Base-by-base conservation (phyloP, 768 basidiomycete genomes). In the Mrakia blollopis region DNA sequence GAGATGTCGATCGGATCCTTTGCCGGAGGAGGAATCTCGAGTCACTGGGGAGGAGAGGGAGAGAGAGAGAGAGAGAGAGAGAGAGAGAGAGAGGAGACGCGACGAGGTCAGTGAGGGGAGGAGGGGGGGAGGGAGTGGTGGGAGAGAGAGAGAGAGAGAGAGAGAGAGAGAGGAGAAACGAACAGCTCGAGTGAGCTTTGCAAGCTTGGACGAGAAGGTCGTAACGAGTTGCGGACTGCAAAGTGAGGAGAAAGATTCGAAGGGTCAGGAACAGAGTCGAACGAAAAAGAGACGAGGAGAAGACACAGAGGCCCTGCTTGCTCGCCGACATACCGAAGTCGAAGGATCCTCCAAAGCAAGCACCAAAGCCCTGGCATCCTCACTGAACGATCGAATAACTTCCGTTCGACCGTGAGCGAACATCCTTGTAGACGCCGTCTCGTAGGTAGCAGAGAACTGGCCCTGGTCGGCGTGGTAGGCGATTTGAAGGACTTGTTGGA, bases 321-420 rank as follows among this genome's bases (percentile, higher is more conserved):
- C n/a, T n/a, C n/a, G n/a, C n/a, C n/a, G 25, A 57, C 78, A 2
- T 81, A 79, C 63, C 63, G 67, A 2, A 87, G 83, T 79, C 68
- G 78, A 73, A 0, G 69, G 83, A 78, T 92, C 87, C 8, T 85
- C 80, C 92, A 94, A 93, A 4, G 88, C 87, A 28, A 91, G 87
- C 8, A 94, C 91, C 85, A 91, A 95, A 11, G 86, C 86, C 44
- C 91, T 87, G 77, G 91, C 91, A 79, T 94, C 91, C 28, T 84
- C 84, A 71, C 89, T 91, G 62, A 91, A 85, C 0, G 90, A 88
- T 35, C 94, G 88, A 72, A 98, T 89, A 0, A 92, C 94, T n/a
- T 98, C 95, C 1, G 94, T 97, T 25, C 95, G 88, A 23, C 93
- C 95, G 79, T 90, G 89, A 78, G 90, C 86, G 85, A 95, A 95